phyloP scores from a whole-genome alignment of 352 stramenopile genomes.

The Phytopythium boreale region DNA sequence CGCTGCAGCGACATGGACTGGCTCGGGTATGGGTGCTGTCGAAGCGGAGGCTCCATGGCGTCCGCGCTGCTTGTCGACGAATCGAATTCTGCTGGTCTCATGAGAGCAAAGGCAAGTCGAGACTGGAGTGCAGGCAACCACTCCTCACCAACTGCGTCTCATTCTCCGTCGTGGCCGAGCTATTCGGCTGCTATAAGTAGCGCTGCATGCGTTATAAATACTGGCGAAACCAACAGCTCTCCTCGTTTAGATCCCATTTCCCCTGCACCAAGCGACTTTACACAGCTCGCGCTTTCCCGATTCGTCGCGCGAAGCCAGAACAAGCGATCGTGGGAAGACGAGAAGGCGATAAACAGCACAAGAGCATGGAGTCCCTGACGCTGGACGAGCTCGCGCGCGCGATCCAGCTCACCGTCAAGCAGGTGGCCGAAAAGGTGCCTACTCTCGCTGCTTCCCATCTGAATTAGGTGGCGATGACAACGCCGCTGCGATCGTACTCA shows the following conservation, averaged over 20 bases:
- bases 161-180: neutral
- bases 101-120: too few species aligned
- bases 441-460: neutral
- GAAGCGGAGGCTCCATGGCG: conserved; percentile 7
- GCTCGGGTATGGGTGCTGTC: conserved; percentile 16
- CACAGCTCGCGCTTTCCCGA: neutral
- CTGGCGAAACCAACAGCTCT: neutral
- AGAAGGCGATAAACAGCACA: neutral
- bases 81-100: neutral
- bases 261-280: neutral
- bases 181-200: neutral
- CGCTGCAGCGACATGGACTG: conserved; percentile 18
- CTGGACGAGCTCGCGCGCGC: conserved; percentile 23
- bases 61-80: conserved; percentile 5
- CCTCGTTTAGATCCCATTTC: neutral
- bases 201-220: neutral
- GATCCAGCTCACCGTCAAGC: conserved; percentile 17
- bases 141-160: neutral
- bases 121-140: neutral
- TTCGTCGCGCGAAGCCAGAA: neutral
- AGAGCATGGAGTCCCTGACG: conserved; percentile 11
- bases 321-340: neutral
- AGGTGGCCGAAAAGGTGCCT: conserved; percentile 24
- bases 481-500: neutral
- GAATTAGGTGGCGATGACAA: neutral